Evolutionary conservation across 208 protist genomes (phyloP), one percentile per base, ranked within the genome.

Genomic region (Wallacemonas sp.): DNA sequence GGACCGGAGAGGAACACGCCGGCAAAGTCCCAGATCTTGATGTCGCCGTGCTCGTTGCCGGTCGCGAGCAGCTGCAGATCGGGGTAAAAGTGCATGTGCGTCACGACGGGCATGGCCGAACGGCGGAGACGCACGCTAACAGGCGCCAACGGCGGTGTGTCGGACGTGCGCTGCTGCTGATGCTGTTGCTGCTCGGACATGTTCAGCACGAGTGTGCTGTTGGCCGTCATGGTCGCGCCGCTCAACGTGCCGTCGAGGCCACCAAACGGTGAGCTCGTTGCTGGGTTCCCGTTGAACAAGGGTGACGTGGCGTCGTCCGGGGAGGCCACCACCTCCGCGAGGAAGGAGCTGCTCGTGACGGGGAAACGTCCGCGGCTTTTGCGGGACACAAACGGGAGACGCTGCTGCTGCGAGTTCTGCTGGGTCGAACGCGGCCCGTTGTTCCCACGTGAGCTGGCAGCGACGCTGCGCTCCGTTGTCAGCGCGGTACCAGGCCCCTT

Each of bases 21-120:
- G 6, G 16, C 1, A 12, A 86, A 41, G 39, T 86, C 76, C 80
- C 80, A 86, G 12, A 83, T 0, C 9, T 61, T 36, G 21, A 86
- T 46, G 14, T 66, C 24, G 23, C 80, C 75, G 2, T 55, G 32
- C 39, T 77, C 70, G 55, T 79, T 74, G 1, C 55, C 69, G 6
- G 76, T 81, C 23, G 60, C 63, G 56, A 86, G 61, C 8, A 75
- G 48, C 23, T 61, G 39, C 19, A 69, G 36, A 3, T 2, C 23
- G 41, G 29, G 47, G 49, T 61, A 81, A 55, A 38, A 79, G 63
- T 52, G 49, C 58, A 71, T 64, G 68, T 79, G 73, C 26, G 73
- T 74, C 57, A 76, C 61, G 32, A 74, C 54, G 2, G 65, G 41
- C 48, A 30, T 2, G 1, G 41, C 26, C 16, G 60, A 67, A 11